phyloP scores from a whole-genome alignment of 164 flowering plant species.

The Berberis thunbergii region DNA sequence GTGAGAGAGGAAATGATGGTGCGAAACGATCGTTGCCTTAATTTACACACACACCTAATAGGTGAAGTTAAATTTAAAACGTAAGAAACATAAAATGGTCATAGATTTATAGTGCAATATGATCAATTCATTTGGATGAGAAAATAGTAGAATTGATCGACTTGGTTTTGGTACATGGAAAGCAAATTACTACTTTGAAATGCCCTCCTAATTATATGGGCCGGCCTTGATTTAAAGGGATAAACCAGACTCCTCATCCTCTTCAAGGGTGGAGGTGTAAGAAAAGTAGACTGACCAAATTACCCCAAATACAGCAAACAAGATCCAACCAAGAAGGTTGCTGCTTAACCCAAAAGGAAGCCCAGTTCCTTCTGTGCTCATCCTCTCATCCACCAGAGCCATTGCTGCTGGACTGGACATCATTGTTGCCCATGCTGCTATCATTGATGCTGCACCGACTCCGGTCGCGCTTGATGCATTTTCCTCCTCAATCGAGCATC shows the following conservation, averaged over 20 bases:
- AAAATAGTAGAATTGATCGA: too few species aligned
- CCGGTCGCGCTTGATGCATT: conserved; percentile 9
- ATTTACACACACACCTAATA: too few species aligned
- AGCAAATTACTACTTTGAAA: too few species aligned
- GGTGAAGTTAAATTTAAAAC: too few species aligned
- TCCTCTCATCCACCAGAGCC: conserved; percentile 86
- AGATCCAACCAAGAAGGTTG: conserved; percentile 89
- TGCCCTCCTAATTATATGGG: neutral
- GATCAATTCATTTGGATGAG: too few species aligned
- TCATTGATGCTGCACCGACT: conserved; percentile 29
- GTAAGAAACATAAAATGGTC: too few species aligned
- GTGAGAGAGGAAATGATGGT: too few species aligned
- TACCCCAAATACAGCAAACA: conserved; percentile 79
- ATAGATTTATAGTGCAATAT: too few species aligned
- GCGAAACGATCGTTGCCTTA: too few species aligned
- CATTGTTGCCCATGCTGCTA: conserved; percentile 36
- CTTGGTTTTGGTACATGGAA: too few species aligned
- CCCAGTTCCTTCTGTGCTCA: conserved; percentile 96
- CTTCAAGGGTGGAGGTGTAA: conserved; percentile 72
- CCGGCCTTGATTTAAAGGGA: conserved; percentile 32
- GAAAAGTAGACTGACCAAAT: conserved; percentile 72
- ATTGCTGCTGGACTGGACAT: conserved; percentile 40
- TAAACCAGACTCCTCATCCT: conserved; percentile 93
- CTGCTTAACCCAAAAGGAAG: conserved; percentile 88
- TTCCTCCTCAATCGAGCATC: conserved; percentile 33